Evolutionary conservation across 2,329 filamentous ascomycete genomes (phyloP), one percentile per base, ranked within the genome.

Genomic region (Botrytis sinoallii): DNA sequence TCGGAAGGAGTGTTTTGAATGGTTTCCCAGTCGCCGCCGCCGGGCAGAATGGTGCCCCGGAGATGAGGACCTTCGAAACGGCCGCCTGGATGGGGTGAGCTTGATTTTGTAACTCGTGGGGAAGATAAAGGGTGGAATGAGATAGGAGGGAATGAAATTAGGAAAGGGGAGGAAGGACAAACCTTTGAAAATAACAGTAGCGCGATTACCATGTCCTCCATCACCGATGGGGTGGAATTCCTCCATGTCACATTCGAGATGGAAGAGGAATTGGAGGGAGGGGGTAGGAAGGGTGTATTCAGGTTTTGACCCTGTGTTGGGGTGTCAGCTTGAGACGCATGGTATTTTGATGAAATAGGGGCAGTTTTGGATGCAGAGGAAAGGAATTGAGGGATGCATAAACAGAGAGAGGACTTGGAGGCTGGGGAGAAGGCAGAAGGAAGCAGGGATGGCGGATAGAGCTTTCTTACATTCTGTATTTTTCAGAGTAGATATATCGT

Each of bases 1-100:
- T 42, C 16, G 2, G 73, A 77, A 70, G 4, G 60, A 74, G 66
- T 74, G 35, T 69, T 71, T 65, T 69, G 63, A 1, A 74, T 74
- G 10, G 55, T 72, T 46, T 69, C 73, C 63, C 63, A 65, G 44
- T 71, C 59, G 14, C 70, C 55, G 20, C 60, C 42, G 10, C 60
- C 60, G 1, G 38, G 60, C 22, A 73, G 67, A 32, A 73, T 68
- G 38, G 59, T 63, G 14, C 71, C 71, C 2, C 71, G 66, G 12
- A 75, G 63, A 20, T 40, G 48, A 9, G 71, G 71, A 12, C 74
- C 66, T 71, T 71, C 60, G 67, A 75, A 73, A 22, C 61, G 74
- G 12, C 71, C 71, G 18, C 61, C 48, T 73, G n/a, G 5, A 44
- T n/a, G 38, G 9, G 18, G 18, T 65, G 20, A 65, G 61, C 29